Percentiles rank a stretch among this genome's conserved stretches.
Conservation (phyloP, 179 eudicot species). For the Beta corolliflora region DNA sequence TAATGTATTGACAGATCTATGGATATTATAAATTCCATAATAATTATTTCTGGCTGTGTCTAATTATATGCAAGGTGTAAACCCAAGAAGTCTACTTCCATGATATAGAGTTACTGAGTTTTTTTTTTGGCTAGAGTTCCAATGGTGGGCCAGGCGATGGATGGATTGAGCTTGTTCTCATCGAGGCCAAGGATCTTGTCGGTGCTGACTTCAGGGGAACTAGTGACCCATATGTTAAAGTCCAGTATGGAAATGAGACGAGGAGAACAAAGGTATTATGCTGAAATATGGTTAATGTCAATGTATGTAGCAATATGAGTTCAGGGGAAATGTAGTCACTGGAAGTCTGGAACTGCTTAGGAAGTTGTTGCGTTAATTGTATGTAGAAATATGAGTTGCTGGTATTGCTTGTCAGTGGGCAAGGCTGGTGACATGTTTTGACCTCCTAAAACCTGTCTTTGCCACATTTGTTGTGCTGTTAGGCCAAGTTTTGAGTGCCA, state of each 20-base stretch:
- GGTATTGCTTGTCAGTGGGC: not conserved
- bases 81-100: not conserved
- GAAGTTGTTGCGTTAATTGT: not conserved
- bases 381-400: not conserved
- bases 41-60: not conserved
- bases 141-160: slow-evolving; percentile 45
- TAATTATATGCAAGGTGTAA: not conserved
- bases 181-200: slow-evolving; percentile 86
- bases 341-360: not conserved
- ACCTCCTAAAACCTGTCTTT: not conserved
- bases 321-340: not conserved
- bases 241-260: slow-evolving; percentile 79
- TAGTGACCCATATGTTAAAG: slow-evolving; percentile 91
- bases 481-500: not conserved
- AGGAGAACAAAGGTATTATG: slow-evolving; percentile 73
- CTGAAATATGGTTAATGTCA: not conserved
- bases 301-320: not conserved
- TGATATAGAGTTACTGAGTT: not conserved
- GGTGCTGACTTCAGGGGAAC: slow-evolving; percentile 97
- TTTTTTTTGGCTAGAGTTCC: slow-evolving; percentile 22
- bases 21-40: not conserved
- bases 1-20: slow-evolving; percentile 1
- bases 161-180: slow-evolving; percentile 74
- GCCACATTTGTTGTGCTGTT: not conserved
- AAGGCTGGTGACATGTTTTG: no score